Base-by-base conservation (phyloP, 148 eudicot species). In the Arbutus unedo region DNA sequence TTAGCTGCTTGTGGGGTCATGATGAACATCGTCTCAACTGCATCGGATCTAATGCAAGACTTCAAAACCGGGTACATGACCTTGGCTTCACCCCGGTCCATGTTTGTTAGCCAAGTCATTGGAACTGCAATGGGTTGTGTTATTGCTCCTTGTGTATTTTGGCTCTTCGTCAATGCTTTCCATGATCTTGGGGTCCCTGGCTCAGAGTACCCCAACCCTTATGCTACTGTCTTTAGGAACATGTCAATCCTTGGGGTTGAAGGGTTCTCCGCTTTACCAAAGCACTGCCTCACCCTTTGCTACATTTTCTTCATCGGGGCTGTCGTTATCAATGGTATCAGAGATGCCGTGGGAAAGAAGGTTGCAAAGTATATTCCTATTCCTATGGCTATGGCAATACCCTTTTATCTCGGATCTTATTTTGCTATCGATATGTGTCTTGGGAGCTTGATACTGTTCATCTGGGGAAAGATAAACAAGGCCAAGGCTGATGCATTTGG, bases 1-100 rank as follows among this genome's bases (percentile, higher is more conserved):
- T 70, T 94, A 82, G 98, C 97, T 18, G 97, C 98, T 0, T 91
- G 98, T 76, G 94, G 96, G n/a, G 96, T 94, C 67, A 91, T 94
- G 93, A 94, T 93, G 95, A 93, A 93, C 74, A 93, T 94, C 23
- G 96, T 91, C 23, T 79, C 92, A 0, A 93, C 94, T 41, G 95
- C 96, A 4, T 87, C 93, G 2, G 93, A 91, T 86, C 90, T 94
- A 6, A 89, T 86, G 76, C 97, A 93, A 82, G 97, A 93, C 82
- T 94, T 93, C 80, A 93, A 91, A 77, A 93, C 98, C 0, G 97
- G 98, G 8, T 94, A 93, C 82, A 50, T 92, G 90, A 91, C 95
- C 47, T 79, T 91, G 25, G 88, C 95, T 8, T 89, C 92, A 11
- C 93, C 95, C 0, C 78, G 92, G 51, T 91, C 95, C 62, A 92